Evolutionary conservation across 805 yeast species (phyloP).

Genomic region (Saccharomycopsis babjevae): DNA sequence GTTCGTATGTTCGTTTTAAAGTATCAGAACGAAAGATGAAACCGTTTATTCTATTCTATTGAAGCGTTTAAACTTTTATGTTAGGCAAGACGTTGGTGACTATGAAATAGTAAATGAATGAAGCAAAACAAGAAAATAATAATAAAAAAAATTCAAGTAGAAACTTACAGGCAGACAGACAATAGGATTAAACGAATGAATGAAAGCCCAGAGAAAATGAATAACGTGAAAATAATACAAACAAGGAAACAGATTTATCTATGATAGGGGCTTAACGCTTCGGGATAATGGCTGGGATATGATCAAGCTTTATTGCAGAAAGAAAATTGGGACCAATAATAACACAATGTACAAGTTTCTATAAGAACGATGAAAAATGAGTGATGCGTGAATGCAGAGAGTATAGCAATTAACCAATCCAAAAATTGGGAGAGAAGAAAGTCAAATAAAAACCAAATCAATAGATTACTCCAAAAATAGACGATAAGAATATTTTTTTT

Average conservation of each 20-base stretch:
- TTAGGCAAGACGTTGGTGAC: background rate
- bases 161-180: background rate
- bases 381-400: background rate
- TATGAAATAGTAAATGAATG: background rate
- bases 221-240: background rate
- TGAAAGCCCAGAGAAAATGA: background rate
- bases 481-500: background rate
- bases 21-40: background rate
- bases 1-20: background rate
- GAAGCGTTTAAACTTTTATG: background rate
- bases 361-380: conserved; percentile 1
- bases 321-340: background rate
- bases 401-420: background rate
- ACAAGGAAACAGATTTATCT: background rate
- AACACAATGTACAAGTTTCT: background rate
- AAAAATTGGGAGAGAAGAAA: background rate
- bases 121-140: too few species aligned
- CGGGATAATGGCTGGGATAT: background rate
- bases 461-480: background rate
- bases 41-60: background rate
- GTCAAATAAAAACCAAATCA: background rate
- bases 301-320: background rate
- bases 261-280: background rate
- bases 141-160: too few species aligned
- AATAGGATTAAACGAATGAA: background rate